Evolutionary conservation across 345 rosid genomes (phyloP), one percentile per base, ranked within the genome.

Genomic region (Rubroshorea leprosula): DNA sequence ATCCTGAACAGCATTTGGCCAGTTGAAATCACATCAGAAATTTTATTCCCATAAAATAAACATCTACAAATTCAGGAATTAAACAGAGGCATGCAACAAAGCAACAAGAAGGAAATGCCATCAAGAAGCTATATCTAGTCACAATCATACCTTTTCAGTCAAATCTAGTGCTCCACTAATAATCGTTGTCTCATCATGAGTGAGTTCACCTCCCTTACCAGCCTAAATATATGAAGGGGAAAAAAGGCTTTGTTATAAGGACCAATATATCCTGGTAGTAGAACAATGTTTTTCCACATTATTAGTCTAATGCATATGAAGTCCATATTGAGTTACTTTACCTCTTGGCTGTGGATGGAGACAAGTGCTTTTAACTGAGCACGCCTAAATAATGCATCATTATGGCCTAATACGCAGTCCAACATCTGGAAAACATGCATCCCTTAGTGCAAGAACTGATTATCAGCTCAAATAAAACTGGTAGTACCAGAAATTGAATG

Each of bases 161-260:
- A 91, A 81, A 76, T 92, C 98, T 48, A 92, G 83, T 17, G 96
- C 98, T 68, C 98, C 98, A 49, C 95, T 86, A 54, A 88, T 91
- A 72, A 91, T 91, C 64, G 96, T 91, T 5, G 96, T 89, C 81
- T 92, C 98, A 74, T 92, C 98, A 68, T 92, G 98, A 0, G 98
- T 86, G 65, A 92, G 90, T 64, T 92, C 98, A 65, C 98, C 98
- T 55, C 98, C 96, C 73, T 89, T 92, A 1, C 98, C 96, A 74
- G 95, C 98, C 98, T 92, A 66, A 64, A 58, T 39, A 13, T 13
- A 35, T n/a, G n/a, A n/a, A 35, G 12, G 12, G 41, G 41, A 13
- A 3, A 8, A 35, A 35, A 35, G 7, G 12, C 11, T 35, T 35
- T 35, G 41, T 35, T 35, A 35, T 6, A 1, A 6, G 41, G 41